Conservation (phyloP, 2,329 filamentous ascomycete genomes). For the Aspergillus awamori region DNA sequence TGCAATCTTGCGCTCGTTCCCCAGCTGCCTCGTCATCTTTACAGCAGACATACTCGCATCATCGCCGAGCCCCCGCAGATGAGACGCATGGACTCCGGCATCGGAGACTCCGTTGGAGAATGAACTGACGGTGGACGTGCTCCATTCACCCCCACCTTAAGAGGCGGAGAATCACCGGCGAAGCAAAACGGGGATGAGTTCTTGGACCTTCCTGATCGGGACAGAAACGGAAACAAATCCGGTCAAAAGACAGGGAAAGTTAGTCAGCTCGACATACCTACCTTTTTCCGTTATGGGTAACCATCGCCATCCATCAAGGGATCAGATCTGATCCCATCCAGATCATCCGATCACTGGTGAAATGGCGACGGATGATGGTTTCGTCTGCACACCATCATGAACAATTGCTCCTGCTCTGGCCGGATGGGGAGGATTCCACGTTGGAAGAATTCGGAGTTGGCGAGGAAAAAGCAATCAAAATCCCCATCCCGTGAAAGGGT, state of each 20-base stretch:
- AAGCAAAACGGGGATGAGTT: neutral
- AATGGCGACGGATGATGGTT: no score
- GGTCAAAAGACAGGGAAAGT: neutral
- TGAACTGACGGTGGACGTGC: neutral
- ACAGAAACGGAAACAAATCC: neutral
- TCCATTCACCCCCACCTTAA: neutral
- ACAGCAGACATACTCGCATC: neutral
- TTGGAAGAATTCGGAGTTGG: neutral
- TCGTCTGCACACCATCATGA: no score
- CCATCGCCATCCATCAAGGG: neutral
- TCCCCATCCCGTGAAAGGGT: neutral
- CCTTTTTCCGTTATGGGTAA: neutral
- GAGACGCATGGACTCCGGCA: constrained; percentile 14
- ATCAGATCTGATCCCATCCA: neutral
- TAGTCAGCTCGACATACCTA: neutral
- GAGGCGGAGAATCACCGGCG: constrained; percentile 4
- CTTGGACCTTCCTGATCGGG: neutral
- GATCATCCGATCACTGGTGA: no score
- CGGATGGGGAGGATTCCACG: constrained; percentile 2
- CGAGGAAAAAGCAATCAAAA: neutral
- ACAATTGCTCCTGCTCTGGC: no score
- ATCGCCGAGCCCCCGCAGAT: neutral
- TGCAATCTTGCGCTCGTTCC: no score
- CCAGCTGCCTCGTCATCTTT: neutral
- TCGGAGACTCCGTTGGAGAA: constrained; percentile 6